Percentiles rank a stretch among this genome's conserved stretches.
phyloP scores from a whole-genome alignment of 371 early-diverging fungal species.

The Vairimorpha ceranae region DNA sequence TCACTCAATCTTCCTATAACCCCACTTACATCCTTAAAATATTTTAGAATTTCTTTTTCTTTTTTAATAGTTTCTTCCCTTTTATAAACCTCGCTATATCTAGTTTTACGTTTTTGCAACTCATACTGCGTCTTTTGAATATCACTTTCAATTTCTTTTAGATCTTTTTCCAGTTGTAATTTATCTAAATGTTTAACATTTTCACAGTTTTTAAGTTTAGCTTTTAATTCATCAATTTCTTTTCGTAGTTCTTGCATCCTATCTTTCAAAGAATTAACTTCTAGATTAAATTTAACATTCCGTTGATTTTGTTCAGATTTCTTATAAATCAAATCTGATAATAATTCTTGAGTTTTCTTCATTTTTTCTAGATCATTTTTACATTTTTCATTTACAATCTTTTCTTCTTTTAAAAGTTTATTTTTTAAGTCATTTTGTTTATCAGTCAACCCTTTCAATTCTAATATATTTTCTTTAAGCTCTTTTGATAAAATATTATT shows the following conservation, averaged over 20 bases:
- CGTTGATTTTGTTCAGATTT: conserved; percentile 7
- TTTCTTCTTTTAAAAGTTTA: background rate
- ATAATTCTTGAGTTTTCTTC: conserved; percentile 10
- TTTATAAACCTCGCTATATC: conserved; percentile 19
- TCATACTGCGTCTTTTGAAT: conserved; percentile 26
- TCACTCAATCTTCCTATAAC: conserved; percentile 79
- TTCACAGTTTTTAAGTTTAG: conserved; percentile 25
- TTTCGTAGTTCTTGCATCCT: conserved; percentile 4
- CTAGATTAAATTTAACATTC: background rate
- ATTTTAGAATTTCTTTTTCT: conserved; percentile 35
- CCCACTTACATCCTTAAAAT: conserved; percentile 47
- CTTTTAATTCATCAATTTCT: conserved; percentile 5
- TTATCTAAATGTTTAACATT: conserved; percentile 11
- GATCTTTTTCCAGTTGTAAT: background rate
- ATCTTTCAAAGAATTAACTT: background rate
- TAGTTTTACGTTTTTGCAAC: conserved; percentile 33
- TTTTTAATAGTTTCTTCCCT: conserved; percentile 34
- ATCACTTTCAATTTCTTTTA: conserved; percentile 17
- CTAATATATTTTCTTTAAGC: background rate
- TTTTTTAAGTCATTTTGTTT: background rate
- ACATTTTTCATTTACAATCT: conserved; percentile 1
- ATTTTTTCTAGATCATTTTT: background rate
- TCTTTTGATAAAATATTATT: conserved; percentile 1
- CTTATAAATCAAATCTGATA: conserved; percentile 12
- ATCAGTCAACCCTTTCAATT: conserved; percentile 39